These are phyloP conservation scores for Thuidium tamariscinum DNA, from an alignment of 225 moss, liverwort and hornwort species.

Conservation along the genomic window DNA sequence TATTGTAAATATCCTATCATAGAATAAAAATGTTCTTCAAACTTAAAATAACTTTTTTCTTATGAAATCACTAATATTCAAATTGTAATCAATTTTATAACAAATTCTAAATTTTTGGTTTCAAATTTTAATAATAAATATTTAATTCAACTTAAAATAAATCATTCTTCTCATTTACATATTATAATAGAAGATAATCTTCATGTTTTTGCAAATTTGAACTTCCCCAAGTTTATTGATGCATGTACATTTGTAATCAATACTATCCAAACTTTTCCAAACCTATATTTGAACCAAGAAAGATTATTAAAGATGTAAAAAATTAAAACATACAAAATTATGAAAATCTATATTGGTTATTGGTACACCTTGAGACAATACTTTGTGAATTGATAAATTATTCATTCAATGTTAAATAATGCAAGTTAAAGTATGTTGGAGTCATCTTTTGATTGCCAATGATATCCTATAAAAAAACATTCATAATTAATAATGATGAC, in stretches of 20 bases:
- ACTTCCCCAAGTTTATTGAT: not conserved
- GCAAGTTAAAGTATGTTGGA: fast-evolving
- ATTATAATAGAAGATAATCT: not conserved
- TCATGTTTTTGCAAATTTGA: not conserved
- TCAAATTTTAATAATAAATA: not conserved
- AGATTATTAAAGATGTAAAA: fast-evolving
- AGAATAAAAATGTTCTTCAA: too few relatives aligned
- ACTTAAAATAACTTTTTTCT: too few relatives aligned
- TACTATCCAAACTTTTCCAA: fast-evolving
- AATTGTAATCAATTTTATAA: too few relatives aligned
- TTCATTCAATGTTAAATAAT: not conserved
- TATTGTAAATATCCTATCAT: not conserved
- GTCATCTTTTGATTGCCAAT: not conserved
- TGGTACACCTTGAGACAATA: not conserved
- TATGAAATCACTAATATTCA: too few relatives aligned
- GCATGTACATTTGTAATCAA: not conserved
- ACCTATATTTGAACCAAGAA: not conserved
- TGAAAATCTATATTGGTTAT: not conserved
- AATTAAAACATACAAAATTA: not conserved
- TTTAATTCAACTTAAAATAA: not conserved
- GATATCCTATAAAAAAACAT: not conserved
- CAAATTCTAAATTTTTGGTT: not conserved
- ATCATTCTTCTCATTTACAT: not conserved
- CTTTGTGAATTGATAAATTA: not conserved
- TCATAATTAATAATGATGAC: not conserved